Conservation (phyloP, 2,329 filamentous ascomycete genomes). For the Zarea fungicola region DNA sequence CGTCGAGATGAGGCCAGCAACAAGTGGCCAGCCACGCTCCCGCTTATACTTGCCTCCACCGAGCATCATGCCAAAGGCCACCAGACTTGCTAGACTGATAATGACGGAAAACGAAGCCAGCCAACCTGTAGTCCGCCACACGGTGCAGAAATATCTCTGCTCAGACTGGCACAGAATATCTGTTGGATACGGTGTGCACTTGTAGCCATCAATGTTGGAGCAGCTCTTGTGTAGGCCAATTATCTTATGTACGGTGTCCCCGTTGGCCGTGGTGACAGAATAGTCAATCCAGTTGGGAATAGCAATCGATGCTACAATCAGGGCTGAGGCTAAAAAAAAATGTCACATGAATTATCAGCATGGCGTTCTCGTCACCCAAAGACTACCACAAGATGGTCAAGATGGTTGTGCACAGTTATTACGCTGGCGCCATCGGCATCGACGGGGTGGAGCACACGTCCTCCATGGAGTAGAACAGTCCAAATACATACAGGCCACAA, state of each 20-base stretch:
- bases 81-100: constrained; percentile 74
- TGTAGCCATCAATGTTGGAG: constrained; percentile 58
- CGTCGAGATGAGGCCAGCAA: constrained; percentile 59
- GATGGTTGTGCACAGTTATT: neutral
- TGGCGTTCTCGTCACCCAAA: neutral
- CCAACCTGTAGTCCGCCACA: constrained; percentile 88
- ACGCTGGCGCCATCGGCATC: neutral
- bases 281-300: constrained; percentile 69
- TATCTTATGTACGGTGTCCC: constrained; percentile 47
- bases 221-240: constrained; percentile 81
- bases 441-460: neutral
- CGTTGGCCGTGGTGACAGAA: constrained; percentile 44
- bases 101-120: constrained; percentile 79
- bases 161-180: constrained; percentile 30
- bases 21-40: constrained; percentile 75
- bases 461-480: too few relatives aligned
- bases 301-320: constrained; percentile 65
- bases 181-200: constrained; percentile 44
- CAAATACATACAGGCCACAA: constrained; percentile 37
- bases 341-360: neutral
- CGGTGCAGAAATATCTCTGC: constrained; percentile 75
- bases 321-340: constrained; percentile 52
- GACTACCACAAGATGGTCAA: neutral
- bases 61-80: constrained; percentile 73
- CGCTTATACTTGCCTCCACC: constrained; percentile 73